A percentile compares a stretch with the other conserved stretches of the same genome.
Conservation (phyloP, 768 basidiomycete species). For the Leucosporidium creatinivorum region DNA sequence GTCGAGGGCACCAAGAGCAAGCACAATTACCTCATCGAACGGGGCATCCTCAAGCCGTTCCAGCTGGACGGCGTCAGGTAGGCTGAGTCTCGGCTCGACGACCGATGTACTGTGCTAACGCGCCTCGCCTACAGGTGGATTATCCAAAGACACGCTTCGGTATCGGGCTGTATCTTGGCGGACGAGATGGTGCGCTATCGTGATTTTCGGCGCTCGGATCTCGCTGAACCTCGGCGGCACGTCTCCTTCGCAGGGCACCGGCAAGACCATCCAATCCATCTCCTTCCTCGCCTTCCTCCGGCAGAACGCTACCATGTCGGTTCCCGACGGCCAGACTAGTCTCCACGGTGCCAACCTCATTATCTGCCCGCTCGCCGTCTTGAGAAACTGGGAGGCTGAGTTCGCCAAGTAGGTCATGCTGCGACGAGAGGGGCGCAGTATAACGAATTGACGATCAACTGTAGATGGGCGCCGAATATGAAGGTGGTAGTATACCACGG, state of each 20-base stretch:
- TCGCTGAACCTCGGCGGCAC: neutral
- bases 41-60: conserved; percentile 70
- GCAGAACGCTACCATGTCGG: conserved; percentile 51
- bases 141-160: neutral
- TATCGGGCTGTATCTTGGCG: conserved; percentile 24
- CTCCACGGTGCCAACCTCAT: conserved; percentile 71
- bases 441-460: too few species aligned
- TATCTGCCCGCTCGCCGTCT: conserved; percentile 85
- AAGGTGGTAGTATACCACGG: conserved; percentile 90
- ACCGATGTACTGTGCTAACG: too few species aligned
- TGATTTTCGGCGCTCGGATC: neutral
- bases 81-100: neutral
- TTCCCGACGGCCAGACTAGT: too few species aligned
- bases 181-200: conserved; percentile 35
- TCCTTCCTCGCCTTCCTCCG: conserved; percentile 86
- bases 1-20: too few species aligned
- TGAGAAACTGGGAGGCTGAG: conserved; percentile 41
- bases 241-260: conserved; percentile 9
- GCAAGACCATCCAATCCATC: conserved; percentile 87
- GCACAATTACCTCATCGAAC: conserved; percentile 57
- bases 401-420: neutral
- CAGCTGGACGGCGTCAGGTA: conserved; percentile 4
- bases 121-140: neutral
- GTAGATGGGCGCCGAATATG: conserved; percentile 39
- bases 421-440: too few species aligned